Evolutionary conservation across 139 green algal species (phyloP).

Genomic region (Pedinophyceae sp.): DNA sequence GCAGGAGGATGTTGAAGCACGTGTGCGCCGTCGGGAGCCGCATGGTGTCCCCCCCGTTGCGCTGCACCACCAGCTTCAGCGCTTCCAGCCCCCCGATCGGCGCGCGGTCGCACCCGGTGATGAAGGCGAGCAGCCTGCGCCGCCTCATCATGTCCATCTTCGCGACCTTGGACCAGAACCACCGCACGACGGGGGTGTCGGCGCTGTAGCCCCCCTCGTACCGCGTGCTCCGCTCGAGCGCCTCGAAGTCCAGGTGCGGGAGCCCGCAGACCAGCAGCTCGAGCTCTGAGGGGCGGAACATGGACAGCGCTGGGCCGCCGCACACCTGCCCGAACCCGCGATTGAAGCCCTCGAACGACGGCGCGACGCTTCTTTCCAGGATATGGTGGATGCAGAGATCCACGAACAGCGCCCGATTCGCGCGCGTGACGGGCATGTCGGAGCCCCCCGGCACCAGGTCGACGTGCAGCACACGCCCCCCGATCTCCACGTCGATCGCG

Average conservation of each 20-base stretch:
- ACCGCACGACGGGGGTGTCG: slow-evolving; percentile 20
- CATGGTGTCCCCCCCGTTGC: slow-evolving; percentile 20
- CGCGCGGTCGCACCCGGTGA: slow-evolving; percentile 34
- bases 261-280: slow-evolving; percentile 61
- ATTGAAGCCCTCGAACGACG: slow-evolving; percentile 58
- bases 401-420: slow-evolving; percentile 48
- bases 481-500: neutral
- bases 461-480: slow-evolving; percentile 4
- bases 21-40: slow-evolving; percentile 72
- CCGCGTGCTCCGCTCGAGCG: slow-evolving; percentile 32
- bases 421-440: slow-evolving; percentile 28
- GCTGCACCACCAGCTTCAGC: slow-evolving; percentile 28
- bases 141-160: slow-evolving; percentile 28
- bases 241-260: slow-evolving; percentile 39
- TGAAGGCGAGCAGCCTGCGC: slow-evolving; percentile 15
- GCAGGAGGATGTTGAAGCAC: slow-evolving; percentile 83
- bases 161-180: too few species aligned
- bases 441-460: slow-evolving; percentile 33
- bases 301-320: slow-evolving; percentile 13
- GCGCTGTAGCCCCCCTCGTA: slow-evolving; percentile 57
- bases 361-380: slow-evolving; percentile 29
- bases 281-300: slow-evolving; percentile 56
- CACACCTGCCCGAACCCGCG: slow-evolving; percentile 26
- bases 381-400: slow-evolving; percentile 45
- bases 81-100: slow-evolving; percentile 47